These are phyloP conservation scores for Penicillium polonicum DNA, from an alignment of 2,329 filamentous ascomycete genomes.

Conservation along the genomic window DNA sequence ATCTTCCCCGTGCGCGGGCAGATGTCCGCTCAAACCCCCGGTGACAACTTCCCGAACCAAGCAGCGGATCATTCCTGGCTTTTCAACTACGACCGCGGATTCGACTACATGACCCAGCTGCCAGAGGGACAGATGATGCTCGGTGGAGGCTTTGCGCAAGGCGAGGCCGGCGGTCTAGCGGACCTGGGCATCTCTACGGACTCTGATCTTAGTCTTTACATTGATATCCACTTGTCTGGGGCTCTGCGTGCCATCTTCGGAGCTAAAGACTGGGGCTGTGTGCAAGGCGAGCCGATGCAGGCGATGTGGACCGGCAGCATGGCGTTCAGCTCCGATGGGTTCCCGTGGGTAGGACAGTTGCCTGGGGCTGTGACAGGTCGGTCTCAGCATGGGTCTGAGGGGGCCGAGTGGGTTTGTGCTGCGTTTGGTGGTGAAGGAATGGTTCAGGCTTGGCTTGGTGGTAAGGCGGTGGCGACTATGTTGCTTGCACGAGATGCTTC, in stretches of 20 bases:
- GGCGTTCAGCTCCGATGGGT: constrained; percentile 51
- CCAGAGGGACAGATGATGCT: constrained; percentile 52
- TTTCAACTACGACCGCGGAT: constrained; percentile 48
- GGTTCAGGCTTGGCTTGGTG: constrained; percentile 34
- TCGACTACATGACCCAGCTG: constrained; percentile 55
- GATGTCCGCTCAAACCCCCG: constrained; percentile 45
- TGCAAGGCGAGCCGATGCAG: constrained; percentile 22
- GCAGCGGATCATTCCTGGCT: constrained; percentile 51
- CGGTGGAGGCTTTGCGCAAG: constrained; percentile 53
- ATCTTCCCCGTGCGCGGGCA: constrained; percentile 42
- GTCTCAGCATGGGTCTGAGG: neutral
- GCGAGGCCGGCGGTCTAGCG: constrained; percentile 44
- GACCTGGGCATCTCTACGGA: constrained; percentile 53
- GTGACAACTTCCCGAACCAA: constrained; percentile 27
- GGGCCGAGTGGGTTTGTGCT: constrained; percentile 30
- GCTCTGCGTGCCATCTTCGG: constrained; percentile 29
- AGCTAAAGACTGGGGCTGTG: constrained; percentile 22
- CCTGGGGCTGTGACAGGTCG: constrained; percentile 18
- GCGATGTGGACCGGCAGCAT: constrained; percentile 45
- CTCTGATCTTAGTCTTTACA: constrained; percentile 27
- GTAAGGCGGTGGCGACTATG: constrained; percentile 30
- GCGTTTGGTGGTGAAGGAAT: constrained; percentile 35
- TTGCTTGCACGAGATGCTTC: constrained; percentile 20
- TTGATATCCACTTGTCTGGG: constrained; percentile 30
- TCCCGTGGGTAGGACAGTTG: constrained; percentile 53